Evolutionary conservation across 768 basidiomycete genomes (phyloP), one percentile per base, ranked within the genome.

Genomic region (Aureoboletus auriporus): DNA sequence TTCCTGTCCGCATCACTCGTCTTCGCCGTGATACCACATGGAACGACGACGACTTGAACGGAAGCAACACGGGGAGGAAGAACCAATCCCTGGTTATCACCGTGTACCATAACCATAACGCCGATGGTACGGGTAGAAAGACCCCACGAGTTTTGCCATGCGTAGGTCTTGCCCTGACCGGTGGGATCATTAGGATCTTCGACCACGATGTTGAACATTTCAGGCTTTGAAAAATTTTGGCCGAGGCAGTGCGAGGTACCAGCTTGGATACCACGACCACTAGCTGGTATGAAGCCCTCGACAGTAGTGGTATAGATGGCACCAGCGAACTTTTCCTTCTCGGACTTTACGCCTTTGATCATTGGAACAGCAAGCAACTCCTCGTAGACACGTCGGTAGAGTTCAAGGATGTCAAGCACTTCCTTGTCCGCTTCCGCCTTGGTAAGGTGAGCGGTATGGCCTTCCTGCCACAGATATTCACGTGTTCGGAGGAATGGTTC

Each of bases 391-490:
- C 83, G 86, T 30, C 89, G 85, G 73, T 99, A 99, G 53, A 97
- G 84, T 47, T 96, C 93, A 59, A 99, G 86, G 59, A 99, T 98
- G 49, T 95, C 80, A 16, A 78, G 82, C 13, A 98, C 96, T 71
- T 98, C 96, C 43, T 71, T 74, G 61, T 92, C 96, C 23, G 95
- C 95, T 67, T 97, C 95, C 4, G 73, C 64, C 69, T 94, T 88
- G 56, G 87, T 90, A 38, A 94, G 77, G 69, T 87, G 83, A 4
- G 96, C 95, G 8, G 96, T 98, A 73, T 99, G 96, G 33, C 96
- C 96, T 70, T 99, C 96, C 73, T 99, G 96, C 96, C 96, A 99
- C n/a, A 99, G 75, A 79, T 97, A 99, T 73, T 99, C 96, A 65
- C 96, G 90, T 2, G 96, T 98, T 47, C 96, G 93, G 33, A 99